phyloP scores from a whole-genome alignment of 1,284 basidiomycete species.

The Ustilago nuda region DNA sequence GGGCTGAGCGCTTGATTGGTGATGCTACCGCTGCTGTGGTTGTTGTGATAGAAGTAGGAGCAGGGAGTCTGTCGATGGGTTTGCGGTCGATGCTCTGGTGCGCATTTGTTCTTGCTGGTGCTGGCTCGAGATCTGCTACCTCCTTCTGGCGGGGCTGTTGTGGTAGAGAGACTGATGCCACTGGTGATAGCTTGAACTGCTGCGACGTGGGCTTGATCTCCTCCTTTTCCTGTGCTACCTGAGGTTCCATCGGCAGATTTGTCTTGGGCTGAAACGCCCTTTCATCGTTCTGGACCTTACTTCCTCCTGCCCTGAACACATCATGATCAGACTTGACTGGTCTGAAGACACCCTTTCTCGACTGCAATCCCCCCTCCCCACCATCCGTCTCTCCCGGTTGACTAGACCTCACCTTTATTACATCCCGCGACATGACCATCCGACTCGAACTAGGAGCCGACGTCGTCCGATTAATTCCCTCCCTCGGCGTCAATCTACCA shows the following conservation, averaged over 20 bases:
- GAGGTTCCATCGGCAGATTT: conserved; percentile 13
- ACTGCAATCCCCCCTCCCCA: conserved; percentile 8
- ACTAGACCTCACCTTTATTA: neutral
- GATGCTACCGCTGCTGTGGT: conserved; percentile 2
- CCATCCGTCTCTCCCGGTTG: conserved; percentile 5
- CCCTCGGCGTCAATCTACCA: conserved; percentile 33
- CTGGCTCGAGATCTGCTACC: conserved; percentile 3
- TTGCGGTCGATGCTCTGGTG: neutral
- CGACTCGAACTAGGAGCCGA: conserved; percentile 33
- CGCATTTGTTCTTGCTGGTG: neutral
- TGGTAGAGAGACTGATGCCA: neutral
- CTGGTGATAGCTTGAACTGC: neutral
- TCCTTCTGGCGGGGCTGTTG: neutral
- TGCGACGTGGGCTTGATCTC: neutral
- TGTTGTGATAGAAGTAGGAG: neutral
- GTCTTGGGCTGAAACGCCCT: conserved; percentile 20
- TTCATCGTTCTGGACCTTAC: neutral
- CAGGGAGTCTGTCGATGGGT: neutral
- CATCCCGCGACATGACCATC: neutral
- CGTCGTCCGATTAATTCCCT: conserved; percentile 30
- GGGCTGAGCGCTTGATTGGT: conserved; percentile 40
- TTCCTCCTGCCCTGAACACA: conserved; percentile 21
- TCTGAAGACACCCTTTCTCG: conserved; percentile 16
- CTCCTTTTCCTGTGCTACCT: neutral
- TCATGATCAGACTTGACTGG: conserved; percentile 46